phyloP scores from a whole-genome alignment of 2,329 filamentous ascomycete species.

The Rutstroemia sydowiana region DNA sequence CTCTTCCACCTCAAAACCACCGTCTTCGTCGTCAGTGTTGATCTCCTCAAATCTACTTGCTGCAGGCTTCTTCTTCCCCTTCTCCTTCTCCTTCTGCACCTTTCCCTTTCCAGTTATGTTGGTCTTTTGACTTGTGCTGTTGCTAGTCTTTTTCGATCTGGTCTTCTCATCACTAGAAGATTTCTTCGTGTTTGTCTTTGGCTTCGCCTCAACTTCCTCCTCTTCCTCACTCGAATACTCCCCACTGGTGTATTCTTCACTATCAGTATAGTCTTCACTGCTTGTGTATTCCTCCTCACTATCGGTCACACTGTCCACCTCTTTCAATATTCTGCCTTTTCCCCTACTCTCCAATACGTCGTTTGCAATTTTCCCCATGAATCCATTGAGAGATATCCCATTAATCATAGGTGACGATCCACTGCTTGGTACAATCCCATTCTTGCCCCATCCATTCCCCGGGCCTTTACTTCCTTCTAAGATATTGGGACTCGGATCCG shows the following conservation, averaged over 20 bases:
- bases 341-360: conserved; percentile 6
- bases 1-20: conserved; percentile 6
- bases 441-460: conserved; percentile 1
- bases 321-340: conserved; percentile 2
- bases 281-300: neutral
- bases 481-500: neutral
- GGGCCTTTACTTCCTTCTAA: conserved; percentile 2
- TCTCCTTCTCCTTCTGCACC: neutral
- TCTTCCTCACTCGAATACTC: neutral
- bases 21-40: neutral
- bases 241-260: neutral
- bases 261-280: conserved; percentile 3
- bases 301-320: neutral
- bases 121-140: neutral
- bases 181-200: neutral
- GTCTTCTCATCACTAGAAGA: neutral
- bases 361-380: conserved; percentile 6
- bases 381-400: neutral
- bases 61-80: neutral
- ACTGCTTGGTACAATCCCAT: neutral
- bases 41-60: conserved; percentile 3
- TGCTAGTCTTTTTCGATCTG: neutral
- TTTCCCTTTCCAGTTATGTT: neutral
- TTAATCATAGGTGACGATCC: neutral
- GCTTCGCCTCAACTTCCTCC: neutral